A percentile compares a stretch with the other conserved stretches of the same genome.
phyloP scores from a whole-genome alignment of 2,329 filamentous ascomycete species.

The Cladosporium phlei region DNA sequence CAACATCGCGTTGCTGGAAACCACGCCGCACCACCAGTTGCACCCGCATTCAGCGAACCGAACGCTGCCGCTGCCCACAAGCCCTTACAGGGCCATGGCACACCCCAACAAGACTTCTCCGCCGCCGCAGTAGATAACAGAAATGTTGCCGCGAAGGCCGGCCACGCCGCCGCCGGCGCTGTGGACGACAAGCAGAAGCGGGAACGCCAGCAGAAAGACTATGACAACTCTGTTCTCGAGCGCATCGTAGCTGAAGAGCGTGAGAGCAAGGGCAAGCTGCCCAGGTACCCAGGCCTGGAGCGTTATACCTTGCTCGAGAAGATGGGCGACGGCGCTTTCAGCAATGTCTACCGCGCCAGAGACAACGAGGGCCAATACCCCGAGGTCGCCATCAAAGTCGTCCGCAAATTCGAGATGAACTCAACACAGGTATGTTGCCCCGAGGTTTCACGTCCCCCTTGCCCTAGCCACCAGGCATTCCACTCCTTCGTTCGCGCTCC shows the following conservation, averaged over 20 bases:
- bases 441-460: not conserved
- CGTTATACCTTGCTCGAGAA: slow-evolving; percentile 85
- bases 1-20: slow-evolving; percentile 49
- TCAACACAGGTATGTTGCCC: slow-evolving; percentile 81
- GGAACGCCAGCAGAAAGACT: slow-evolving; percentile 42
- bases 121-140: slow-evolving; percentile 56
- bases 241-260: slow-evolving; percentile 89
- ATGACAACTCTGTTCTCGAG: slow-evolving; percentile 66
- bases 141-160: slow-evolving; percentile 65
- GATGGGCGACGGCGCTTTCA: slow-evolving; percentile 99
- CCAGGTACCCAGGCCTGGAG: slow-evolving; percentile 77
- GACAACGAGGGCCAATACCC: slow-evolving; percentile 67
- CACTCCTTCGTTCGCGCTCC: not conserved
- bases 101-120: slow-evolving; percentile 52
- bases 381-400: slow-evolving; percentile 89
- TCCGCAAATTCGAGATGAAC: slow-evolving; percentile 99
- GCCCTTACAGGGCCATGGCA: slow-evolving; percentile 42
- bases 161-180: slow-evolving; percentile 59
- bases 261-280: slow-evolving; percentile 77
- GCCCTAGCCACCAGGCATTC: not conserved
- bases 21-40: slow-evolving; percentile 26
- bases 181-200: slow-evolving; percentile 58
- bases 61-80: slow-evolving; percentile 59
- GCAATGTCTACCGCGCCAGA: slow-evolving; percentile 89
- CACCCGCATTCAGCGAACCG: slow-evolving; percentile 53